phyloP scores from a whole-genome alignment of 805 yeast species.

The Zygotorulaspora florentina region DNA sequence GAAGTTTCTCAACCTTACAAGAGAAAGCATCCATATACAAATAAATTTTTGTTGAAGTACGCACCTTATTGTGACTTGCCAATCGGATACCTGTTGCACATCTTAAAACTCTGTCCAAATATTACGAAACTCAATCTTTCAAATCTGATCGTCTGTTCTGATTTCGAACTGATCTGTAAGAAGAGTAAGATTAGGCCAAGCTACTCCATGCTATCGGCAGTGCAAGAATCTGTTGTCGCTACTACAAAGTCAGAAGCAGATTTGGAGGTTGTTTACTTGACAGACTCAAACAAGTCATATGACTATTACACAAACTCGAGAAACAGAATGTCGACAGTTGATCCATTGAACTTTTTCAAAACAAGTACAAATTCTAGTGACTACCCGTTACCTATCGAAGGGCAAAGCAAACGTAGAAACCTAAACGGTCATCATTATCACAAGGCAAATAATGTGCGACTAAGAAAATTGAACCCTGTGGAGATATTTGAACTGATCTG shows the following conservation, averaged over 20 bases:
- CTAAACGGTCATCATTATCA: conserved; percentile 1
- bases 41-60: conserved; percentile 57
- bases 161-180: conserved; percentile 44
- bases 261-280: conserved; percentile 25
- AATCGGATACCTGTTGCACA: conserved; percentile 65
- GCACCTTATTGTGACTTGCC: conserved; percentile 73
- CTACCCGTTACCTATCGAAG: conserved; percentile 27
- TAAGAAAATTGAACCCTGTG: conserved; percentile 20
- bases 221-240: conserved; percentile 16
- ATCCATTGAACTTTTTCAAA: conserved; percentile 8
- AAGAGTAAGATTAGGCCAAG: conserved; percentile 11
- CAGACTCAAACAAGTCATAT: conserved; percentile 29
- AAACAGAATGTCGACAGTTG: conserved; percentile 4
- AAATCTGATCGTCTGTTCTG: conserved; percentile 58
- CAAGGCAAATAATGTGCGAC: conserved; percentile 7
- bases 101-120: conserved; percentile 64
- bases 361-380: conserved; percentile 9
- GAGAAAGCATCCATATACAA: conserved; percentile 54
- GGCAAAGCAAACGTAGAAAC: conserved; percentile 19
- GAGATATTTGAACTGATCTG: conserved; percentile 21
- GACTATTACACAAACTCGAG: conserved; percentile 16
- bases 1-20: conserved; percentile 3
- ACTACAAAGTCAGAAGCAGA: conserved; percentile 13
- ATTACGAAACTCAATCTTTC: conserved; percentile 54
- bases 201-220: conserved; percentile 21